Evolutionary conservation across 2,329 filamentous ascomycete species (phyloP).

Genomic region (Aspergillus sp.): DNA sequence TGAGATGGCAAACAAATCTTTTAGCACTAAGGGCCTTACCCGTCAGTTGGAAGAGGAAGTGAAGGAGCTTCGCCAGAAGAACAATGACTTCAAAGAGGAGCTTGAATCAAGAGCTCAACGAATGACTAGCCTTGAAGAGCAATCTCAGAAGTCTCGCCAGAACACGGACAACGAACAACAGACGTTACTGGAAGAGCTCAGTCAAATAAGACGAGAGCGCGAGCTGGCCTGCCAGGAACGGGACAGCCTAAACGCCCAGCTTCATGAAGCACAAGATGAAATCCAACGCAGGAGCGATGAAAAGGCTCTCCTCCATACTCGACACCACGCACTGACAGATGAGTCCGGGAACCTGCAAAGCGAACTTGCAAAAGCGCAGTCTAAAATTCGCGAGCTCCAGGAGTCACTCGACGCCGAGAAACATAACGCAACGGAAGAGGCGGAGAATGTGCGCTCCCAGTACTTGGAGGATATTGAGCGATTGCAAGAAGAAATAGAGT

Average conservation of each 20-base stretch:
- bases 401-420: constrained; percentile 54
- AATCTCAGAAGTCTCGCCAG: constrained; percentile 41
- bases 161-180: constrained; percentile 39
- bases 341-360: constrained; percentile 68
- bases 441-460: constrained; percentile 58
- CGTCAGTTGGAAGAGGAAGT: constrained; percentile 72
- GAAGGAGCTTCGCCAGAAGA: constrained; percentile 50
- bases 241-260: constrained; percentile 42
- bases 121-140: constrained; percentile 52
- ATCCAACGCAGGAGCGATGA: constrained; percentile 59
- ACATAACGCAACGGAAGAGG: constrained; percentile 59
- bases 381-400: constrained; percentile 49
- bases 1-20: constrained; percentile 76
- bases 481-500: constrained; percentile 58
- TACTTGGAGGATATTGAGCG: constrained; percentile 57
- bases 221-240: constrained; percentile 48
- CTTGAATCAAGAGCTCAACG: constrained; percentile 45
- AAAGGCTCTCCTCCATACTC: constrained; percentile 67
- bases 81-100: constrained; percentile 44
- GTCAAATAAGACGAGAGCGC: constrained; percentile 43
- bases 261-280: constrained; percentile 61
- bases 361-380: constrained; percentile 55
- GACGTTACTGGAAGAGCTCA: constrained; percentile 45
- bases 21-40: constrained; percentile 71
- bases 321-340: constrained; percentile 65